These are phyloP conservation scores for Onygenales sp. DNA, from an alignment of 2,329 filamentous ascomycete genomes.

Conservation along the genomic window DNA sequence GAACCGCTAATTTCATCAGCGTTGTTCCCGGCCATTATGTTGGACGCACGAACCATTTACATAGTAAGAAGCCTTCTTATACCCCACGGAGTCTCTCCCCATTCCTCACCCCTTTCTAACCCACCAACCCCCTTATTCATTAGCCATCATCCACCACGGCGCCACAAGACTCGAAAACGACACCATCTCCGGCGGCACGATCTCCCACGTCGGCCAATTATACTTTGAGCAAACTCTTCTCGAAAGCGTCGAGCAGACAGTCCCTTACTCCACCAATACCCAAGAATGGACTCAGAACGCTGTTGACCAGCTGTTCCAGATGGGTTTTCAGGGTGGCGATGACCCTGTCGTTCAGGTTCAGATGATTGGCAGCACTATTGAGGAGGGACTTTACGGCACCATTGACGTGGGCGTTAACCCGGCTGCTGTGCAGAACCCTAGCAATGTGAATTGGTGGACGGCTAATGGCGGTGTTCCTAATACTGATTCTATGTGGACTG, in stretches of 20 bases:
- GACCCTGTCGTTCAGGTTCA: slow-evolving; percentile 52
- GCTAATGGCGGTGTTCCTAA: slow-evolving; percentile 21
- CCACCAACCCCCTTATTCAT: not conserved
- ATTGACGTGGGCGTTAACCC: slow-evolving; percentile 43
- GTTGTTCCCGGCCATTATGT: slow-evolving; percentile 4
- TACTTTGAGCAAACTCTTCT: slow-evolving; percentile 56
- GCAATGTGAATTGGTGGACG: slow-evolving; percentile 21
- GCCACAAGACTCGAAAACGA: slow-evolving; percentile 37
- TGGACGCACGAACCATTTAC: slow-evolving; percentile 3
- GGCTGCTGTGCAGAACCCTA: slow-evolving; percentile 21
- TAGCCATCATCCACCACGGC: slow-evolving; percentile 25
- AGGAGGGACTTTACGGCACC: slow-evolving; percentile 46
- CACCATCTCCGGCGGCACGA: slow-evolving; percentile 41
- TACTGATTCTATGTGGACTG: not conserved
- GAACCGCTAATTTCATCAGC: not conserved
- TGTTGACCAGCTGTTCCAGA: slow-evolving; percentile 38
- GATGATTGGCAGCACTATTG: slow-evolving; percentile 43
- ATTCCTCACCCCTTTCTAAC: not conserved
- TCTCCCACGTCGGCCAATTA: slow-evolving; percentile 54
- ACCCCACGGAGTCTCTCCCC: not conserved
- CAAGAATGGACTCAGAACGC: slow-evolving; percentile 41
- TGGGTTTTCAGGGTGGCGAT: slow-evolving; percentile 35
- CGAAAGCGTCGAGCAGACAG: slow-evolving; percentile 37
- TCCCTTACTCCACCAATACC: slow-evolving; percentile 41
- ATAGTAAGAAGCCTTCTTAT: not conserved